Evolutionary conservation across 169 alveolate genomes (phyloP).

Genomic region (Eimeria sp.): DNA sequence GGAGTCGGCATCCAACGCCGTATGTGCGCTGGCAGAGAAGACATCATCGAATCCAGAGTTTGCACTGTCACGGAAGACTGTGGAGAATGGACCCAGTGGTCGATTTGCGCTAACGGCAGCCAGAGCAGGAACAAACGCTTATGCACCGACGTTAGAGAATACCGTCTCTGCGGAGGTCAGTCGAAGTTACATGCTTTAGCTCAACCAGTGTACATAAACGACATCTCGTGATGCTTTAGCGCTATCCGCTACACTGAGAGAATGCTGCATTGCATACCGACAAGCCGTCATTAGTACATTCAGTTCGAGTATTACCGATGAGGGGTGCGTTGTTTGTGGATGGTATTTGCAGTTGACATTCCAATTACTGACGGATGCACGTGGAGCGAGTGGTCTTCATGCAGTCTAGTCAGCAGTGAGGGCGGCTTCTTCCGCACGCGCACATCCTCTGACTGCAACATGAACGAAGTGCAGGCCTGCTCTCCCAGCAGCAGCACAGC

Average conservation of each 20-base stretch:
- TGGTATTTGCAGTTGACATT: not conserved
- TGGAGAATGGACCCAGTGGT: conserved; percentile 37
- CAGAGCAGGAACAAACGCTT: not conserved
- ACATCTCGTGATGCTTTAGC: not conserved
- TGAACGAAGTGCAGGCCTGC: conserved; percentile 16
- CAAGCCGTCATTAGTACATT: too few relatives aligned
- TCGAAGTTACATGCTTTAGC: not conserved
- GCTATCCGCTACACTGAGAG: too few relatives aligned
- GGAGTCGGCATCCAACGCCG: conserved; percentile 20
- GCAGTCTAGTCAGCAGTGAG: not conserved
- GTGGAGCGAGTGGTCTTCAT: not conserved
- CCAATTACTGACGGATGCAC: not conserved
- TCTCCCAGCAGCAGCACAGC: not conserved
- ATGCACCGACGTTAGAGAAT: not conserved
- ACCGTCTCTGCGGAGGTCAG: conserved; percentile 38
- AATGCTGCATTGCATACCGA: too few relatives aligned
- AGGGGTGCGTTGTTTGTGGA: not conserved
- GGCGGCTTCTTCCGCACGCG: not conserved
- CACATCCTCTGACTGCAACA: not conserved
- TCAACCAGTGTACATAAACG: not conserved
- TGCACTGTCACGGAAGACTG: not conserved
- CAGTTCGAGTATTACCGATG: too few relatives aligned
- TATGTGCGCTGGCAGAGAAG: not conserved
- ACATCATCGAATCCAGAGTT: not conserved
- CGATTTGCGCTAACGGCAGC: not conserved